phyloP scores from a whole-genome alignment of 192 early-diverging fungal genomes.

The Chytriomyces sp. region DNA sequence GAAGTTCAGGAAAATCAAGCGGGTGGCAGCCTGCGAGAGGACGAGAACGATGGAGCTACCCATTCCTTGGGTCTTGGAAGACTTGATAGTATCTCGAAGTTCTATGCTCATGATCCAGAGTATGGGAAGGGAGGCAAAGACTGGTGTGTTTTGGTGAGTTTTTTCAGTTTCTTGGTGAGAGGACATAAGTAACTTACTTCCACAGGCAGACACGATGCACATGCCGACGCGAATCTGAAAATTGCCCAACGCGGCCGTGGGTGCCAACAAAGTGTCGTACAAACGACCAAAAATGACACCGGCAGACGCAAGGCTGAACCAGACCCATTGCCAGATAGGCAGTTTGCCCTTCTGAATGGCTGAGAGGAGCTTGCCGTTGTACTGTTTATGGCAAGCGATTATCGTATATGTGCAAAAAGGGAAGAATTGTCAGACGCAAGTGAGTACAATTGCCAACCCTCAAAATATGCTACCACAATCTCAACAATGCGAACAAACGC shows the following conservation, averaged over 20 bases:
- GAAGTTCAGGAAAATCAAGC: constrained; percentile 17
- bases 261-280: neutral
- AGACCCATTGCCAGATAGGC: neutral
- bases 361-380: constrained; percentile 4
- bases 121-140: neutral
- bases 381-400: constrained; percentile 5
- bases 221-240: constrained; percentile 13
- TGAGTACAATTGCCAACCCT: neutral
- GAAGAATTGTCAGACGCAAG: neutral
- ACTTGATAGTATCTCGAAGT: neutral
- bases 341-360: neutral
- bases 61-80: neutral
- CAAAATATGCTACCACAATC: constrained; percentile 10
- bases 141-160: neutral
- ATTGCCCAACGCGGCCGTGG: neutral
- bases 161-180: neutral
- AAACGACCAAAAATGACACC: constrained; percentile 5
- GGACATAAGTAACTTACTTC: neutral
- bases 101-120: neutral
- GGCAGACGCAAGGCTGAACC: neutral
- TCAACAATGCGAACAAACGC: constrained; percentile 19
- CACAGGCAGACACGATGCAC: neutral
- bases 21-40: neutral
- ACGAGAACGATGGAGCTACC: neutral
- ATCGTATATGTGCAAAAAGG: too few species aligned